phyloP scores from a whole-genome alignment of 352 stramenopile genomes.

The Globisporangium viniferum region DNA sequence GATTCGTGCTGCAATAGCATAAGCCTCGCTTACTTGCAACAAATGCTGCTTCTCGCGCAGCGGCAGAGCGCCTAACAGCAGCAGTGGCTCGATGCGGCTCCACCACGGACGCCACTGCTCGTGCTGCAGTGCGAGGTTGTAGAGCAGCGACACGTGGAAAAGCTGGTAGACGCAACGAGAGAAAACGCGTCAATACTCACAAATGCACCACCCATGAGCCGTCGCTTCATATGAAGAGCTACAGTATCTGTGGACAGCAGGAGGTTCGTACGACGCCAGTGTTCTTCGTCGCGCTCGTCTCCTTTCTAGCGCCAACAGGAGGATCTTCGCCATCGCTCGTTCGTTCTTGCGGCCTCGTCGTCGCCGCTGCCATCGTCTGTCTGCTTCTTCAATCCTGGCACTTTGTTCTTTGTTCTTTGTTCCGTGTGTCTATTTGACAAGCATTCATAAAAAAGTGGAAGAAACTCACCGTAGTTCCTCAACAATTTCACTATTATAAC shows the following conservation, averaged over 20 bases:
- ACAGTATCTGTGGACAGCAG: not conserved
- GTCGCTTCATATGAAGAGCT: not conserved
- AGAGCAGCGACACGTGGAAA: slow-evolving; percentile 68
- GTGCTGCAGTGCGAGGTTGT: slow-evolving; percentile 59
- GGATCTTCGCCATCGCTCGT: slow-evolving; percentile 17
- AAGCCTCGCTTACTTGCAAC: slow-evolving; percentile 11
- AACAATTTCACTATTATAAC: too few species aligned
- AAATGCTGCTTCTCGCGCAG: slow-evolving; percentile 58
- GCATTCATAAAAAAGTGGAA: too few species aligned
- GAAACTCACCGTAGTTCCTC: too few species aligned
- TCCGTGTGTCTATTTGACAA: too few species aligned
- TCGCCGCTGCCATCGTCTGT: not conserved
- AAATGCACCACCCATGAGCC: too few species aligned
- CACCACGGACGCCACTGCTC: slow-evolving; percentile 62
- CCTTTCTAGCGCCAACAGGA: not conserved
- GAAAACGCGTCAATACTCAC: not conserved
- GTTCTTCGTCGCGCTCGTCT: not conserved
- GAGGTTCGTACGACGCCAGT: not conserved
- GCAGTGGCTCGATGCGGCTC: slow-evolving; percentile 54
- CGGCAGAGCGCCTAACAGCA: slow-evolving; percentile 71
- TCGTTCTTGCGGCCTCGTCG: slow-evolving; percentile 20
- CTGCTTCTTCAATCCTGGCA: not conserved
- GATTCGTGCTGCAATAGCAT: too few species aligned
- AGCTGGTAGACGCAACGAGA: not conserved
- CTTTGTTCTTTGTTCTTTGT: too few species aligned